Evolutionary conservation across 352 stramenopile species (phyloP), one percentile per base, ranked within the genome.

Genomic region (Pythium rishiriense): DNA sequence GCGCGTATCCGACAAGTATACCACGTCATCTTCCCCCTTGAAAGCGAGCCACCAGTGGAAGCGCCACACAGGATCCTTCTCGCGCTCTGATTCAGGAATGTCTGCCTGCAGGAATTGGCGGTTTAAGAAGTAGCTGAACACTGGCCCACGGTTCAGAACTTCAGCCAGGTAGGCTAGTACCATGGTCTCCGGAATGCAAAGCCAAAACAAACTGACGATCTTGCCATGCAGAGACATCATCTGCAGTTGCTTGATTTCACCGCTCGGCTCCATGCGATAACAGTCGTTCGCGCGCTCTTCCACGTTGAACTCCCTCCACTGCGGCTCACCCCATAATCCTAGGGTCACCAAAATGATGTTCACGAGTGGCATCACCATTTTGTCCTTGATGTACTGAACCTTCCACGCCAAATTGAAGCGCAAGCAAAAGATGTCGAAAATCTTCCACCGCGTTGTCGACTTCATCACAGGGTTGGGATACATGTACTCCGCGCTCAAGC

Each of bases 171-270:
- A 88, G 2, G 79, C 71, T 10, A 85, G 58, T 14, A 86, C 43
- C 42, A 75, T 74, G 1, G 73, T 81, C 35, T 76, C 60, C 0
- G 79, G 73, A n/a, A 88, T 72, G 25, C 76, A 85, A 3, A 88
- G 55, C 79, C 79, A 88, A 48, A 88, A 79, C 1, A 88, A 61
- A 65, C 75, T 85, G 26, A 78, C 66, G 57, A 88, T 82, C 56
- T 88, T 88, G 31, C 79, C 79, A 21, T 88, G 79, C 31, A 88
- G 43, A 2, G 79, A 62, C 79, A 88, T 88, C 76, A 88, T 85
- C 59, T 88, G 76, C n/a, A 88, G 57, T 62, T 88, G 79, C 67
- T 85, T 86, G 62, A 78, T 69, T 37, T 86, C 79, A 0, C 58
- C 73, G 37, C 74, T 83, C 11, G 76, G 79, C 28, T 88, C 79